These are phyloP conservation scores for Linnemannia schmuckeri DNA, from an alignment of 192 early-diverging fungal species.

Conservation along the genomic window DNA sequence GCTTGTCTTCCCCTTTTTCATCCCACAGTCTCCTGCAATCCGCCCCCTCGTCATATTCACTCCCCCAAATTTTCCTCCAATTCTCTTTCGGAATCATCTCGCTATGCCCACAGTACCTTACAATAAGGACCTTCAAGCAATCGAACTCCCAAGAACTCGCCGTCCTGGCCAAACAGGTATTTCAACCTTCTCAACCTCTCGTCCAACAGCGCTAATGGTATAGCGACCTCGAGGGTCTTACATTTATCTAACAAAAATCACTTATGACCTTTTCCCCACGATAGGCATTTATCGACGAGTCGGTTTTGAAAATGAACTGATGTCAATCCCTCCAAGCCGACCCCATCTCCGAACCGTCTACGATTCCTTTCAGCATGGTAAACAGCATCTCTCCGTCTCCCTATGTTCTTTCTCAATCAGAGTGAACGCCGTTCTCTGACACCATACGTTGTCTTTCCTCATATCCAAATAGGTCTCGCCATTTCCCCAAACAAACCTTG, in stretches of 20 bases:
- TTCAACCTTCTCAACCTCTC: too few relatives aligned
- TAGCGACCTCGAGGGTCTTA: too few relatives aligned
- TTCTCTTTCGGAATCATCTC: neutral
- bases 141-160: conserved; percentile 61
- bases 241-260: neutral
- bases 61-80: neutral
- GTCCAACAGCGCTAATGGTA: too few relatives aligned
- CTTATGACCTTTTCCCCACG: neutral
- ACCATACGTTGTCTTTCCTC: neutral
- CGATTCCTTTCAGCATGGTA: conserved; percentile 24
- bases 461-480: conserved; percentile 55
- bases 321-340: neutral
- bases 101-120: neutral
- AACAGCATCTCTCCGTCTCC: neutral
- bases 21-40: neutral
- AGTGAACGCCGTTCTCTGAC: too few relatives aligned
- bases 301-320: neutral
- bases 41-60: neutral
- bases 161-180: conserved; percentile 64
- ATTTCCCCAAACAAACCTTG: conserved; percentile 62
- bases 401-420: neutral
- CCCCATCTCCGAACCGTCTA: conserved; percentile 27
- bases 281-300: conserved; percentile 22
- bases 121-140: conserved; percentile 36
- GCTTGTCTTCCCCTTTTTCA: neutral